Base-by-base conservation (phyloP, 2,329 filamentous ascomycete genomes). In the Exophiala oligosperma region DNA sequence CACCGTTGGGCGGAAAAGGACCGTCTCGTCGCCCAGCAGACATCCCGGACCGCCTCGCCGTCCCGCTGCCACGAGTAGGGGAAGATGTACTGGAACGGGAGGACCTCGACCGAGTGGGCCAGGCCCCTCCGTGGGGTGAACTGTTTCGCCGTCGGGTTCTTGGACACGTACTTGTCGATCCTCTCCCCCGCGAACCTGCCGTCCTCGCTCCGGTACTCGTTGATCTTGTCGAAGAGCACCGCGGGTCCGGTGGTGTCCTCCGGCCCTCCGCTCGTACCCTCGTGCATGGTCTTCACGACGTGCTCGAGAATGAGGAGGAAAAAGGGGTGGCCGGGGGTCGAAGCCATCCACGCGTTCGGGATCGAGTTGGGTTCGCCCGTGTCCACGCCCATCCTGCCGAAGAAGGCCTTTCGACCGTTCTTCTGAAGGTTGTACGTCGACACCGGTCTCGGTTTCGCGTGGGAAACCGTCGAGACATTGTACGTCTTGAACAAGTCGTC, bases 291-390 rank as follows among this genome's bases (percentile, higher is more conserved):
- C 47, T 52, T 61, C 52, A 61, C 56, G 40, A 61, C 61, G 4
- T 54, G 58, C 46, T 71, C 44, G 14, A 70, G 38, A 0, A 71
- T 67, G 6, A 66, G 51, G 6, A 73, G 64, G 58, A 72, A 73
- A 57, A 74, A 71, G 1, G 71, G 68, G 49, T 74, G 71, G 17
- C 70, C 68, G 0, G 71, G 72, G 1, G 70, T 69, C 2, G 72
- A 63, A 4, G 70, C 71, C 72, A 73, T 74, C 71, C 71, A 74
- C 2, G 71, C 72, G 48, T 74, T 74, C 41, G 71, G 72, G 24
- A 74, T 72, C n/a, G 68, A 70, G 51, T 73, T 69, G 24, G 60
- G 57, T 35, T 67, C 72, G 1, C 48, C 49, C 1, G 63, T 56
- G 57, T 73, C 66, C 2, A 55, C 62, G 49, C 71, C 72, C 69